Evolutionary conservation across 768 basidiomycete genomes (phyloP).

Genomic region (Rickenella mellea): DNA sequence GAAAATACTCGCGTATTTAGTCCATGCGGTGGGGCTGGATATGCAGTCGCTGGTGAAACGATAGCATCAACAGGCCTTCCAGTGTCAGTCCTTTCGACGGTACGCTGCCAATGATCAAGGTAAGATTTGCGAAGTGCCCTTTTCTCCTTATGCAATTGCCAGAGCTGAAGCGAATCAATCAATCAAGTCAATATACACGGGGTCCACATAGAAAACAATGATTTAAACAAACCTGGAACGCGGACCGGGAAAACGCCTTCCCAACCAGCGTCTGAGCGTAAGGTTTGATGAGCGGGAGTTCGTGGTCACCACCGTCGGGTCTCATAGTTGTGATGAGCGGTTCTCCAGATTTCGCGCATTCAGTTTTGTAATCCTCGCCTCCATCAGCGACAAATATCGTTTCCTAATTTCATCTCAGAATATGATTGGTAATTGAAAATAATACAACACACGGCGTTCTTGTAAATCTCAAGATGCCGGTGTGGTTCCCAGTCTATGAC

Average conservation of each 20-base stretch:
- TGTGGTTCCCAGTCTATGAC: constrained; percentile 27
- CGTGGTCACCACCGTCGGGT: constrained; percentile 21
- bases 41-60: constrained; percentile 34
- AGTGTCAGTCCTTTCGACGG: constrained; percentile 31
- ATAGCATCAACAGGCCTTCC: constrained; percentile 44
- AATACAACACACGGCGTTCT: constrained; percentile 13
- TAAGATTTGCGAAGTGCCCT: constrained; percentile 31
- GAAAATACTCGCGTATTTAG: constrained; percentile 26
- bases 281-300: constrained; percentile 33
- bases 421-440: not conserved
- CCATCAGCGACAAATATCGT: constrained; percentile 31
- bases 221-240: constrained; percentile 30
- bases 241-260: constrained; percentile 25
- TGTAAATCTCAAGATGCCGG: constrained; percentile 18
- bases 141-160: constrained; percentile 36
- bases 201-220: not conserved
- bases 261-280: constrained; percentile 37
- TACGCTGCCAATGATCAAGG: constrained; percentile 40
- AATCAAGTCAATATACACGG: not conserved
- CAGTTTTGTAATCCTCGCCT: constrained; percentile 25
- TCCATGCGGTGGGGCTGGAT: constrained; percentile 35
- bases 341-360: constrained; percentile 32
- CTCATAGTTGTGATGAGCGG: constrained; percentile 30
- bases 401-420: constrained; percentile 16
- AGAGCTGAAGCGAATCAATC: constrained; percentile 22